Evolutionary conservation across 2,329 filamentous ascomycete genomes (phyloP), one percentile per base, ranked within the genome.

Genomic region (Didymella glomerata): DNA sequence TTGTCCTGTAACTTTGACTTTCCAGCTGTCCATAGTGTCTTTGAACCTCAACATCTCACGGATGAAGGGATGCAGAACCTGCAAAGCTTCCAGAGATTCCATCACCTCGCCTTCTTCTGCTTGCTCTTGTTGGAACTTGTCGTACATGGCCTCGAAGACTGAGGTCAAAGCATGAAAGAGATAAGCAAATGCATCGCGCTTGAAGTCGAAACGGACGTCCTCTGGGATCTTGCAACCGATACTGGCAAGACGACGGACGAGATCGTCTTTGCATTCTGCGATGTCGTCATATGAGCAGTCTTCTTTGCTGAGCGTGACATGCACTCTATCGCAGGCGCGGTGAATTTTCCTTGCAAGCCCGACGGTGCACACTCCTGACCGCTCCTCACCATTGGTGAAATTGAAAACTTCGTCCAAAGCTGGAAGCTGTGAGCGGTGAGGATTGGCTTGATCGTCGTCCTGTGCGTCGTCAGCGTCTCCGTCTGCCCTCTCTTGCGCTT

Each of bases 171-270:
- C 45, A 18, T 62, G 65, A 46, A 76, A 76, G 3, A 75, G 45
- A 42, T 71, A 63, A 1, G 54, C 56, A 52, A 67, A 76, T 1
- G 69, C 69, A 36, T 76, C 74, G 14, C 20, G 18, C 49, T 75
- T 76, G 56, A 75, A 66, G 4, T 14, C 25, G 20, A 36, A 27
- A 10, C 32, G 66, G 16, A 63, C 14, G 2, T 65, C 36, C 3
- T 53, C 28, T 10, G 53, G 18, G 4, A 65, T 44, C 2, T 7
- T 14, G 0, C 36, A 34, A 2, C 25, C 20, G 2, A 62, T 54
- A 3, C 30, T 46, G 5, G n/a, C 41, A 1, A 74, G 66, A 14
- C 60, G 14, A 0, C 14, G 27, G 25, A 47, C 45, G 18, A 74
- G n/a, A 0, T 55, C 41, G 13, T 62, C 38, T 3, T 41, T 53